These are phyloP conservation scores for Clohesyomyces aquaticus DNA, from an alignment of 495 filamentous ascomycete genomes.

Conservation along the genomic window DNA sequence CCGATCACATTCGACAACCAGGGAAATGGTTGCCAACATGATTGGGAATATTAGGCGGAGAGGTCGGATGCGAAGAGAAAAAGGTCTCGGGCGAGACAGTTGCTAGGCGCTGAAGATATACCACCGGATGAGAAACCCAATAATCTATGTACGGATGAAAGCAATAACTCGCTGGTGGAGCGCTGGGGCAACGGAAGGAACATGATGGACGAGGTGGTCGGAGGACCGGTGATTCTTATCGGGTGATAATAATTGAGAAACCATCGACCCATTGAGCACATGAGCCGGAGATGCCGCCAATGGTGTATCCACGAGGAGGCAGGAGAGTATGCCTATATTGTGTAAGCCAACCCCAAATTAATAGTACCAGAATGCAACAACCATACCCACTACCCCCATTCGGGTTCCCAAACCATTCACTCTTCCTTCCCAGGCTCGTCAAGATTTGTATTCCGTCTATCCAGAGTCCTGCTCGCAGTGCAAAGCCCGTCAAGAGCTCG, in stretches of 20 bases:
- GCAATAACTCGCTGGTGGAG: not conserved
- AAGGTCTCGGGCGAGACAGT: too few relatives aligned
- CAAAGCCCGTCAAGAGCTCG: conserved; percentile 87
- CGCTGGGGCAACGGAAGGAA: not conserved
- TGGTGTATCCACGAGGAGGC: conserved; percentile 84
- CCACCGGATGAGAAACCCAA: not conserved
- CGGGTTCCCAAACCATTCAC: conserved; percentile 81
- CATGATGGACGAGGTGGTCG: not conserved
- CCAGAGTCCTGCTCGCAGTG: conserved; percentile 78
- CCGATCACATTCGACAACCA: not conserved
- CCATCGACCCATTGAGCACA: conserved; percentile 84
- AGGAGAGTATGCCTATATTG: conserved; percentile 77
- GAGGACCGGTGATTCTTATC: conserved; percentile 27
- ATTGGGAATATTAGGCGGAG: not conserved
- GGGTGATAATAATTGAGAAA: conserved; percentile 82
- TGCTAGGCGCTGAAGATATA: not conserved
- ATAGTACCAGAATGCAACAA: conserved; percentile 25
- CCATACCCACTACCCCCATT: conserved; percentile 80
- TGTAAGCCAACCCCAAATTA: conserved; percentile 20
- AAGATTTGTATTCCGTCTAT: conserved; percentile 91
- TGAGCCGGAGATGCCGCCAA: conserved; percentile 85
- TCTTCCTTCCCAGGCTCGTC: conserved; percentile 84
- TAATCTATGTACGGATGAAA: not conserved
- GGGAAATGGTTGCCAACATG: not conserved
- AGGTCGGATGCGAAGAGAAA: too few relatives aligned